Evolutionary conservation across 441 rosid species (phyloP).

Genomic region (Syzygium syzygioides): DNA sequence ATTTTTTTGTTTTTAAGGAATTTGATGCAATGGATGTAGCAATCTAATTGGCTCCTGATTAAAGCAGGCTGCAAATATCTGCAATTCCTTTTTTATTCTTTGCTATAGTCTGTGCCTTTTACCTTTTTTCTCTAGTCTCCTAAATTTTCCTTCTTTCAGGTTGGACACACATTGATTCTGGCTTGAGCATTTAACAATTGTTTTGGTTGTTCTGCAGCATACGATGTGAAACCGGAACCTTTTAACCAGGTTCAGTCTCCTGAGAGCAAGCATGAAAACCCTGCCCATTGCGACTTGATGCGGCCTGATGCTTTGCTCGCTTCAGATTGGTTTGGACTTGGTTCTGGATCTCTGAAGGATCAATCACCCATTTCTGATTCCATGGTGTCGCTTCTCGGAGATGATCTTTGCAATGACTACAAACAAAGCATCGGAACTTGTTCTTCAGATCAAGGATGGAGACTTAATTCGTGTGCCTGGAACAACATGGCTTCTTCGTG

Average conservation of each 20-base stretch:
- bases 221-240: conserved; percentile 46
- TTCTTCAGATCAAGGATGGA: conserved; percentile 50
- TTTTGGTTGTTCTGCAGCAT: conserved; percentile 20
- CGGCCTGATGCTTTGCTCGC: conserved; percentile 62
- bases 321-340: conserved; percentile 72
- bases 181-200: not conserved
- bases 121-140: not conserved
- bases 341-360: conserved; percentile 46
- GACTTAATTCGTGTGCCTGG: conserved; percentile 68
- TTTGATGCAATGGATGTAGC: not conserved
- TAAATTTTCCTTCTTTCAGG: not conserved
- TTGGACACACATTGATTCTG: not conserved
- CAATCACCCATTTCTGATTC: conserved; percentile 50
- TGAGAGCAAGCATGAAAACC: conserved; percentile 33
- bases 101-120: not conserved
- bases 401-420: conserved; percentile 59
- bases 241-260: conserved; percentile 41
- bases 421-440: conserved; percentile 45
- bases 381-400: conserved; percentile 63
- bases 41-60: not conserved
- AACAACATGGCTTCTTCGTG: conserved; percentile 81
- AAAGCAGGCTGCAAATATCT: not conserved
- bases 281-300: conserved; percentile 24
- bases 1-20: not conserved
- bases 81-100: not conserved